These are phyloP conservation scores for Venturia effusa DNA, from an alignment of 2,329 filamentous ascomycete species.

Conservation along the genomic window DNA sequence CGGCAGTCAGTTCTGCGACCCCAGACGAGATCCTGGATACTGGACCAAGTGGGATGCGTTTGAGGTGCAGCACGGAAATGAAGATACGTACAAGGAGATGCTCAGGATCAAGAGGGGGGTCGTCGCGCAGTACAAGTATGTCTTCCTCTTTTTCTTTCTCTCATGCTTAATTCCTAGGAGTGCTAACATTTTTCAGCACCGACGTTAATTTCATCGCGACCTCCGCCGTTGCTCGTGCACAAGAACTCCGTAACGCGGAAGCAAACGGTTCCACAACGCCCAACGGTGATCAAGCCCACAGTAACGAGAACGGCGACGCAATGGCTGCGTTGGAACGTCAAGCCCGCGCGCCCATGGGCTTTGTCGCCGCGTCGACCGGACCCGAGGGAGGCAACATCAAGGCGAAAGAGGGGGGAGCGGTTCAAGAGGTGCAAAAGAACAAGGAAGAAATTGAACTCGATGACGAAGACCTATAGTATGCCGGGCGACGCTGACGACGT, in stretches of 20 bases:
- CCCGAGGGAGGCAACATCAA: slow-evolving; percentile 49
- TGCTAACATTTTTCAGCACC: slow-evolving; percentile 46
- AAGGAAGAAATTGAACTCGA: slow-evolving; percentile 75
- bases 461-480: slow-evolving; percentile 9
- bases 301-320: slow-evolving; percentile 49
- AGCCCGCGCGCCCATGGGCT: slow-evolving; percentile 77
- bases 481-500: neutral
- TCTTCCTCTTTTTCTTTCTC: slow-evolving; percentile 13
- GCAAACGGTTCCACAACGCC: slow-evolving; percentile 21
- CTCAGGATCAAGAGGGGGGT: slow-evolving; percentile 93
- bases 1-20: slow-evolving; percentile 94
- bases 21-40: slow-evolving; percentile 76
- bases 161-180: neutral
- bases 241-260: slow-evolving; percentile 41
- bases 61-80: slow-evolving; percentile 95
- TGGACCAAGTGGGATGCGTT: slow-evolving; percentile 97
- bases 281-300: slow-evolving; percentile 27
- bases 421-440: slow-evolving; percentile 36
- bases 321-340: slow-evolving; percentile 86
- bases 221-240: slow-evolving; percentile 76
- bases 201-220: slow-evolving; percentile 98
- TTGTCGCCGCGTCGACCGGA: slow-evolving; percentile 75
- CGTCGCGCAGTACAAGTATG: slow-evolving; percentile 87
- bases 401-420: neutral
- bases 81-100: slow-evolving; percentile 99